These are phyloP conservation scores for Leishmania turanica DNA, from an alignment of 208 protist species.

Conservation along the genomic window DNA sequence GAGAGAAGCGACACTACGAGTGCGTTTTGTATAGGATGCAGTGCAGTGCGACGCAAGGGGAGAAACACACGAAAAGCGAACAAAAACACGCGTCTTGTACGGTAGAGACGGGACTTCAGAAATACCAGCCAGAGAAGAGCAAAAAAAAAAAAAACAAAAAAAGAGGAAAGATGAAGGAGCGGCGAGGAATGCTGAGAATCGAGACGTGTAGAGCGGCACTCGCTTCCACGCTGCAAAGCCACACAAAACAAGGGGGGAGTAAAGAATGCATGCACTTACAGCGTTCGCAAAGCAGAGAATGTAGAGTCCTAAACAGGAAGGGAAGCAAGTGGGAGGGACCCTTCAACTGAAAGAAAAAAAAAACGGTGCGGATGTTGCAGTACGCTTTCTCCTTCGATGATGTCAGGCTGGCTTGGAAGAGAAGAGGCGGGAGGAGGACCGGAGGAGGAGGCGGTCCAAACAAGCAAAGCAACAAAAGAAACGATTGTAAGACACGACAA, in stretches of 20 bases:
- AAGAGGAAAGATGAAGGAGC: neutral
- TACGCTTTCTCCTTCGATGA: no score
- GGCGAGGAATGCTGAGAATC: neutral
- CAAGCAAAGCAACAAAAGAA: slow-evolving; percentile 9
- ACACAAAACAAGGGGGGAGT: neutral
- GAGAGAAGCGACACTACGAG: neutral
- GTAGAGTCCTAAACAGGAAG: neutral
- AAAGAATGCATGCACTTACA: neutral
- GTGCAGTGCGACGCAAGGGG: no score
- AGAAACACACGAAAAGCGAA: neutral
- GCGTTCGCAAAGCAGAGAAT: neutral
- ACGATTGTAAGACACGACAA: neutral
- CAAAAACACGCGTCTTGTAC: neutral
- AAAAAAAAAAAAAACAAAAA: neutral
- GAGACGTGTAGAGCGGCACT: neutral
- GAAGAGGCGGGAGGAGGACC: neutral
- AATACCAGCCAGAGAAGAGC: neutral
- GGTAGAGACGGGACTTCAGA: neutral
- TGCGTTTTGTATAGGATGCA: neutral
- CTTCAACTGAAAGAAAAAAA: no score
- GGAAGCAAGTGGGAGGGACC: neutral
- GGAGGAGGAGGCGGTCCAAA: neutral
- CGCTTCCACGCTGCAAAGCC: neutral
- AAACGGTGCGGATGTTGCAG: neutral
- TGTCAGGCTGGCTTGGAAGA: neutral